Conservation (phyloP, 2,329 filamentous ascomycete genomes). For the Blastomyces percursus region DNA sequence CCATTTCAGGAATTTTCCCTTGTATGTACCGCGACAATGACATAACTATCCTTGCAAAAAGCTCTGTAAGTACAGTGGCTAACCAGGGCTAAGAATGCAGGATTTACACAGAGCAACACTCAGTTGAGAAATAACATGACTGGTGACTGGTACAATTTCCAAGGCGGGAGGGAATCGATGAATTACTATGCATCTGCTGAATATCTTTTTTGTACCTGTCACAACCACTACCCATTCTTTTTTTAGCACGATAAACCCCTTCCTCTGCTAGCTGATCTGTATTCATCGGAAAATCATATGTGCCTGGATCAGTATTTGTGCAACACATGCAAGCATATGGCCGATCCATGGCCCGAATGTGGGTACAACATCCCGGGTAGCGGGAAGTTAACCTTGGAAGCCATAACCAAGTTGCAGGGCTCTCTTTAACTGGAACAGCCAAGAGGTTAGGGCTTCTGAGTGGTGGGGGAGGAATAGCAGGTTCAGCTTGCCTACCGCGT, state of each 20-base stretch:
- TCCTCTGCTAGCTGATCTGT: too few species aligned
- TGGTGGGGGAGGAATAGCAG: background rate
- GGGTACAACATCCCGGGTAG: background rate
- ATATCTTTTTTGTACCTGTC: too few species aligned
- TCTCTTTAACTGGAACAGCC: background rate
- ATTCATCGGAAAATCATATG: too few species aligned
- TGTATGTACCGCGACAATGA: background rate
- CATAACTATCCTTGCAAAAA: background rate
- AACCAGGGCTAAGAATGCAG: background rate
- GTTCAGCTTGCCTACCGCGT: too few species aligned
- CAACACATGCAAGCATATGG: background rate
- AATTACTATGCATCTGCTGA: background rate
- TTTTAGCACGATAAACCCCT: too few species aligned
- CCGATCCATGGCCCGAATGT: background rate
- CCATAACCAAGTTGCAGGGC: background rate
- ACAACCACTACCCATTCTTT: too few species aligned
- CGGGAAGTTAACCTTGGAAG: background rate
- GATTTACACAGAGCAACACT: too few species aligned
- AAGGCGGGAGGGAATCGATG: background rate
- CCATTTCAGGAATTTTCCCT: too few species aligned
- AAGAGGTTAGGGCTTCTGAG: background rate
- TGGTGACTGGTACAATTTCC: background rate
- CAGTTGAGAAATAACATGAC: background rate
- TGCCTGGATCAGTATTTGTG: background rate
- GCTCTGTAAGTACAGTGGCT: background rate